These are phyloP conservation scores for Delitschia confertaspora DNA, from an alignment of 495 filamentous ascomycete species.

Conservation along the genomic window DNA sequence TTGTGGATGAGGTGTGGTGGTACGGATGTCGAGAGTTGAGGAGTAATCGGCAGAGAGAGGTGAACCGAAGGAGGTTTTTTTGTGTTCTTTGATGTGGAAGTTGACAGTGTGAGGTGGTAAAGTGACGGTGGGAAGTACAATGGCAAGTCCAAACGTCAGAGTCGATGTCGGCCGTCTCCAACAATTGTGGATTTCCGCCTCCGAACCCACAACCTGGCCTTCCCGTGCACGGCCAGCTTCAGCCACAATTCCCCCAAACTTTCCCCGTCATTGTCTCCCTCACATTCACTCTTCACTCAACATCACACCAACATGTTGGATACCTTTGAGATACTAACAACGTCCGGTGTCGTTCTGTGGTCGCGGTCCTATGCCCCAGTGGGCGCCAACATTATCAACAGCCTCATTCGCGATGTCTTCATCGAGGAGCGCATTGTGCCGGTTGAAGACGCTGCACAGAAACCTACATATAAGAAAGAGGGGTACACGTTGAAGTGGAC, in stretches of 20 bases:
- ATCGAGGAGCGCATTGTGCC: conserved; percentile 81
- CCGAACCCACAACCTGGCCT: neutral
- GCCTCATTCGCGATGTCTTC: conserved; percentile 90
- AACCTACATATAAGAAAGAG: conserved; percentile 76
- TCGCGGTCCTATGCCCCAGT: conserved; percentile 76
- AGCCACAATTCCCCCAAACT: neutral
- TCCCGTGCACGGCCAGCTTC: conserved; percentile 2
- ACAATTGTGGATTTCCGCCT: no score
- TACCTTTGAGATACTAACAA: conserved; percentile 89
- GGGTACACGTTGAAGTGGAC: conserved; percentile 95
- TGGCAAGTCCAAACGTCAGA: no score
- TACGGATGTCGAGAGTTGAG: neutral
- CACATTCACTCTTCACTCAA: neutral
- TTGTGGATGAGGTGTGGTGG: conserved; percentile 32
- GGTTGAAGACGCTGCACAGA: conserved; percentile 47
- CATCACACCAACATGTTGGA: conserved; percentile 61
- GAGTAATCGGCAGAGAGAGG: neutral
- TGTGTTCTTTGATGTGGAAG: neutral
- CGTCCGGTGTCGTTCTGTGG: conserved; percentile 94
- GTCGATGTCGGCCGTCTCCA: no score
- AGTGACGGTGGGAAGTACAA: no score
- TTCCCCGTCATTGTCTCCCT: conserved; percentile 3
- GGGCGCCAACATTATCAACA: conserved; percentile 76
- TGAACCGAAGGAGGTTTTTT: neutral
- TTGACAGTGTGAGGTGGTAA: no score